These are phyloP conservation scores for Calonectria hongkongensis DNA, from an alignment of 2,329 filamentous ascomycete genomes.

Conservation along the genomic window DNA sequence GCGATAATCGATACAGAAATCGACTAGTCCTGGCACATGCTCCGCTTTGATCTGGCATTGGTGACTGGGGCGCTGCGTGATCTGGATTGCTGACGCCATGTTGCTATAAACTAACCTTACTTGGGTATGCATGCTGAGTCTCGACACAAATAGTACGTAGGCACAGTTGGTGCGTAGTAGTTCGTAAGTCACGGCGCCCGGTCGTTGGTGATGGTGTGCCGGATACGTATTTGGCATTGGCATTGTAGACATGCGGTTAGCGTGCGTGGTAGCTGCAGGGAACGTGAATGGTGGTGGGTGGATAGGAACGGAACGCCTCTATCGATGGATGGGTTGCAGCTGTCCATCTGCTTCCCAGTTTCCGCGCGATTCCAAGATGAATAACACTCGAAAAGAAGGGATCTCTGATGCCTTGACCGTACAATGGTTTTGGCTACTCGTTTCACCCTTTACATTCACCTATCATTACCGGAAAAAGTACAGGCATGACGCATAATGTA, in stretches of 20 bases:
- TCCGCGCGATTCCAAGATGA: slow-evolving; percentile 74
- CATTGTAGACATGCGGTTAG: too few species aligned
- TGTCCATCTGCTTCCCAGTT: slow-evolving; percentile 72
- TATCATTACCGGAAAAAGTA: not conserved
- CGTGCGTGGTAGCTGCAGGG: too few species aligned
- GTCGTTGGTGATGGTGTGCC: not conserved
- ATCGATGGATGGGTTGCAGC: slow-evolving; percentile 71
- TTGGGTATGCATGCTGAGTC: slow-evolving; percentile 13
- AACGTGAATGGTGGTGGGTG: not conserved
- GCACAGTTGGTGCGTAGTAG: not conserved
- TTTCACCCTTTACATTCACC: slow-evolving; percentile 76
- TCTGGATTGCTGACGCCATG: slow-evolving; percentile 27
- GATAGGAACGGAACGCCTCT: slow-evolving; percentile 60
- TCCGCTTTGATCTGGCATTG: slow-evolving; percentile 46
- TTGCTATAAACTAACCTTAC: slow-evolving; percentile 29
- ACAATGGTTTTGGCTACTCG: slow-evolving; percentile 74
- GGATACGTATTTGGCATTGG: too few species aligned
- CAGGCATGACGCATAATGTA: not conserved
- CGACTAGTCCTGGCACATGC: slow-evolving; percentile 53
- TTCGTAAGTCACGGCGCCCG: not conserved
- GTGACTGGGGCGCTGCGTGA: slow-evolving; percentile 34
- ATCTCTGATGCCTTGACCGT: slow-evolving; percentile 75
- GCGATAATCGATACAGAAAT: slow-evolving; percentile 55
- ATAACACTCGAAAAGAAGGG: slow-evolving; percentile 64
- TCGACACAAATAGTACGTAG: slow-evolving; percentile 12